These are phyloP conservation scores for Lumnitzera littorea DNA, from an alignment of 345 rosid species.

Conservation along the genomic window DNA sequence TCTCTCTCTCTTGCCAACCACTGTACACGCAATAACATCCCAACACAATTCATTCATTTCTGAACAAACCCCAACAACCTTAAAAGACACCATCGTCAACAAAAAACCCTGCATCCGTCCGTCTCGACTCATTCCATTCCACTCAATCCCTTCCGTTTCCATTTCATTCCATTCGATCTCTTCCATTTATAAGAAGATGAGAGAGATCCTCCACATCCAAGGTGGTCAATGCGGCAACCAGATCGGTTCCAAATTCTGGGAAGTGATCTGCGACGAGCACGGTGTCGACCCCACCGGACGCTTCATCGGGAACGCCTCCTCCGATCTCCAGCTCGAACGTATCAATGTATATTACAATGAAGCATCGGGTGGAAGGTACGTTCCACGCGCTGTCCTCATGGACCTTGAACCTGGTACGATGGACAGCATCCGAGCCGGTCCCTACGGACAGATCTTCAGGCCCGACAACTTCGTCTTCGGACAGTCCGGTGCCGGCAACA, in stretches of 20 bases:
- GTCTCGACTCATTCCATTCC: not conserved
- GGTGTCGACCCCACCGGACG: constrained; percentile 85
- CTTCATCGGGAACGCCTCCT: constrained; percentile 44
- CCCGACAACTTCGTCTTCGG: constrained; percentile 88
- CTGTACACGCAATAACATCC: no score
- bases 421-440: constrained; percentile 96
- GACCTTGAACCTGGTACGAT: constrained; percentile 99
- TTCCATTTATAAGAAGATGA: constrained; percentile 29
- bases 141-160: no score
- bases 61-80: no score
- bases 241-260: constrained; percentile 98
- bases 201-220: constrained; percentile 92
- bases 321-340: constrained; percentile 77
- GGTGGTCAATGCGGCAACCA: constrained; percentile 99
- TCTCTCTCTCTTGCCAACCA: no score
- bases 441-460: constrained; percentile 75
- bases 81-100: no score
- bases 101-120: not conserved
- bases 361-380: constrained; percentile 88
- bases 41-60: no score
- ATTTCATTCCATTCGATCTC: constrained; percentile 4
- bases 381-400: constrained; percentile 95
- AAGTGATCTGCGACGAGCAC: constrained; percentile 93
- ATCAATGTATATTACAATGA: constrained; percentile 94
- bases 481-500: constrained; percentile 81